Percentiles rank a stretch among this genome's conserved stretches.
Evolutionary conservation across 345 rosid species (phyloP).

Genomic region (Salix caprea): DNA sequence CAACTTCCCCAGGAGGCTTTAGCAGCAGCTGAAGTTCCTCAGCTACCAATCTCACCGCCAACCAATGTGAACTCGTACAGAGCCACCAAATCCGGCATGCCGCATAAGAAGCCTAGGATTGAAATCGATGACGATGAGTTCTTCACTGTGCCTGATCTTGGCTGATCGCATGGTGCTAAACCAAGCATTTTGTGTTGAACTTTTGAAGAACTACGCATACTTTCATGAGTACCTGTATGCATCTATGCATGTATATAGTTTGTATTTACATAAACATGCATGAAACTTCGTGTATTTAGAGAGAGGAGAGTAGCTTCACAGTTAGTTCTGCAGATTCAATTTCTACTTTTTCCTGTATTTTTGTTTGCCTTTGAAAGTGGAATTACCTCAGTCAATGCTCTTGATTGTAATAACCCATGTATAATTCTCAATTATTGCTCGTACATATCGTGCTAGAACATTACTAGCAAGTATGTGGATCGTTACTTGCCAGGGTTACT

Average conservation of each 20-base stretch:
- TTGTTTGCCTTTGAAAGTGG: background rate
- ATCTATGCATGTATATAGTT: background rate
- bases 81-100: constrained; percentile 44
- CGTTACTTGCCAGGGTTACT: background rate
- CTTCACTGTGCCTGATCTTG: constrained; percentile 89
- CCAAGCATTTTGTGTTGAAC: background rate
- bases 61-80: constrained; percentile 34
- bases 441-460: background rate
- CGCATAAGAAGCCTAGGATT: constrained; percentile 74
- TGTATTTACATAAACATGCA: background rate
- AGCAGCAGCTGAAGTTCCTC: constrained; percentile 88
- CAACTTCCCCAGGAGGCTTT: constrained; percentile 53
- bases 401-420: background rate
- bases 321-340: background rate
- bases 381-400: background rate
- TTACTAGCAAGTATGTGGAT: background rate
- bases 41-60: constrained; percentile 47
- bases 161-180: constrained; percentile 27
- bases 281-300: background rate
- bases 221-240: background rate
- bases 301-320: background rate
- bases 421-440: background rate
- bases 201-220: background rate
- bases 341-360: background rate
- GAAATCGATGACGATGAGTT: constrained; percentile 66